These are phyloP conservation scores for Neospermospora avenae DNA, from an alignment of 2,329 filamentous ascomycete species.

Conservation along the genomic window DNA sequence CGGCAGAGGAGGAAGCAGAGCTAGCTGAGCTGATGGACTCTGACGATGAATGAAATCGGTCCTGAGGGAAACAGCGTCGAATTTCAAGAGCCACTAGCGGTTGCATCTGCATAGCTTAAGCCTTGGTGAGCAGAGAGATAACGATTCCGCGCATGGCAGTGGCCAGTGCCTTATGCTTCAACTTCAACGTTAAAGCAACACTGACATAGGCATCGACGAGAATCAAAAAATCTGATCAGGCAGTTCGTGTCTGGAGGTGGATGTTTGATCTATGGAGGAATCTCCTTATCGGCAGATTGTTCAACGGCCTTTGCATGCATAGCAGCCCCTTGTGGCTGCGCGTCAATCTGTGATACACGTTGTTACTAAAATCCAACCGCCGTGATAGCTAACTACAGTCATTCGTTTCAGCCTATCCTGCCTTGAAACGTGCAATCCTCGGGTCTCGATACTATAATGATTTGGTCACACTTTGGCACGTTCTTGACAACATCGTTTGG, in stretches of 20 bases:
- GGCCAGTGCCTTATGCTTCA: background rate
- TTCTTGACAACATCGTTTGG: background rate
- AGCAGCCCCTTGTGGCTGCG: background rate
- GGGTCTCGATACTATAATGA: background rate
- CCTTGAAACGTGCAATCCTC: background rate
- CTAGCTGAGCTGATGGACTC: constrained; percentile 82
- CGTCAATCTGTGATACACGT: background rate
- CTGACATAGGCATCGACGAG: background rate
- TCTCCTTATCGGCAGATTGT: background rate
- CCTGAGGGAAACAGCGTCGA: background rate
- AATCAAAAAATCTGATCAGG: background rate
- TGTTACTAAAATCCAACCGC: background rate
- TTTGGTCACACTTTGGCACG: background rate
- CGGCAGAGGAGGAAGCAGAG: constrained; percentile 88
- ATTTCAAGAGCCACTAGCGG: background rate
- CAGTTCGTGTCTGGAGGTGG: background rate
- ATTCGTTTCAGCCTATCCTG: background rate
- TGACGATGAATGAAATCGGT: constrained; percentile 52
- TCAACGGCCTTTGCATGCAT: background rate
- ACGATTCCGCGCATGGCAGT: background rate
- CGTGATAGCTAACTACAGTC: background rate
- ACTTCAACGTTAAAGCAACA: background rate
- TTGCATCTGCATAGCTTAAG: background rate
- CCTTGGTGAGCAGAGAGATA: background rate
- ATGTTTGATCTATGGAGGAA: background rate